A percentile compares a stretch with the other conserved stretches of the same genome.
Conservation (phyloP, 257 asterid species). For the Thymus mandschuricus region DNA sequence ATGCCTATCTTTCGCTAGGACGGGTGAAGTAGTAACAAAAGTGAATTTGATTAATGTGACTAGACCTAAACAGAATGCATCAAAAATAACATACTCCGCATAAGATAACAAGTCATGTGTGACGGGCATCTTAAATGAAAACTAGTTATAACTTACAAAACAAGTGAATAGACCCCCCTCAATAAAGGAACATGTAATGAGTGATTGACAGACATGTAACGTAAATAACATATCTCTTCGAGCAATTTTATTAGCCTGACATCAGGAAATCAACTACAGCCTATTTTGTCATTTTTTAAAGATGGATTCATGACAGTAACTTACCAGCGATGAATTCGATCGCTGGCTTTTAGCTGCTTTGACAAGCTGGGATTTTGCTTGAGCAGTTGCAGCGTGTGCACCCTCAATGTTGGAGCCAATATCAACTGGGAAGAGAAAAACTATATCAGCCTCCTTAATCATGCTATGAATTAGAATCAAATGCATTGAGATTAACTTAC, state of each 20-base stretch:
- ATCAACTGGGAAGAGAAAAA: slow-evolving; percentile 55
- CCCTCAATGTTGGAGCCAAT: slow-evolving; percentile 86
- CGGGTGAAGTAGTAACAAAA: neutral
- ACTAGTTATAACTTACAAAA: neutral
- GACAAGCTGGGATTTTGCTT: slow-evolving; percentile 79
- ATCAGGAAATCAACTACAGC: neutral
- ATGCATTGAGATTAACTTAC: slow-evolving; percentile 39
- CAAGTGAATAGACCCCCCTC: neutral
- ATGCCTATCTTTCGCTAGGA: no score
- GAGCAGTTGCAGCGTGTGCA: slow-evolving; percentile 88
- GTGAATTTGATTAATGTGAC: neutral
- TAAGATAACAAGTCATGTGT: neutral
- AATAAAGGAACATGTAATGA: neutral
- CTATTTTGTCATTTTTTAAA: neutral
- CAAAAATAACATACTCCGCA: neutral
- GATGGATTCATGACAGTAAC: slow-evolving; percentile 23
- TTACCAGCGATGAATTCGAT: slow-evolving; percentile 90
- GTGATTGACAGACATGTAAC: neutral
- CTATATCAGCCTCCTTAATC: slow-evolving; percentile 22
- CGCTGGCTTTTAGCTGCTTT: slow-evolving; percentile 89
- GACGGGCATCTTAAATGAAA: slow-evolving; percentile 1
- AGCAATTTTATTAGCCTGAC: neutral
- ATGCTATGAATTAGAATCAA: neutral
- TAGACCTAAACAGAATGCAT: neutral
- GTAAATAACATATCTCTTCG: neutral